A percentile compares a stretch with the other conserved stretches of the same genome.
These are phyloP conservation scores for Caryocar brasiliense DNA, from an alignment of 441 rosid genomes.

Conservation along the genomic window DNA sequence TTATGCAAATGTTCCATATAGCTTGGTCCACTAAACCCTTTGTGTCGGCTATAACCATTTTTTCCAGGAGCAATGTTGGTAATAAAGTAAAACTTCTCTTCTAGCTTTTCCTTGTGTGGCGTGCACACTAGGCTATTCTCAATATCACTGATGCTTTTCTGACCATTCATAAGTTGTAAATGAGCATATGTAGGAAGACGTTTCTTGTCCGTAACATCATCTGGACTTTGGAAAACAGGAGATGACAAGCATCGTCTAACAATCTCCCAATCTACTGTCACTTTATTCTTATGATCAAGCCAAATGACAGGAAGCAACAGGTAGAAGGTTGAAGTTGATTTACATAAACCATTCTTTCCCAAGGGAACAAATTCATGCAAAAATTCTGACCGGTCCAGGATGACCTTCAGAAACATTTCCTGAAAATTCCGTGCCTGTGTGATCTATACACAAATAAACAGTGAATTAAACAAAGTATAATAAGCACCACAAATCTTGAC, in stretches of 20 bases:
- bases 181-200: conserved; percentile 16
- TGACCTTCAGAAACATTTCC: conserved; percentile 72
- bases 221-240: conserved; percentile 53
- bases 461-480: conserved; percentile 7
- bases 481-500: conserved; percentile 4
- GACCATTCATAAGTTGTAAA: conserved; percentile 67
- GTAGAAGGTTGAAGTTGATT: conserved; percentile 53
- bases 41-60: conserved; percentile 41
- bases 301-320: conserved; percentile 69
- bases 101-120: conserved; percentile 45
- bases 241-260: conserved; percentile 68
- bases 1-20: conserved; percentile 37
- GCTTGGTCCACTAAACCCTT: conserved; percentile 28
- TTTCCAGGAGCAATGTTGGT: conserved; percentile 32
- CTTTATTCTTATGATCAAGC: conserved; percentile 17
- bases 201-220: conserved; percentile 19
- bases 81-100: conserved; percentile 53
- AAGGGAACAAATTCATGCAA: conserved; percentile 43
- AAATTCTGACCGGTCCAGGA: conserved; percentile 61
- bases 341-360: conserved; percentile 31
- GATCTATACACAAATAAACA: conserved; percentile 42
- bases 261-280: conserved; percentile 61
- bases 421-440: conserved; percentile 58
- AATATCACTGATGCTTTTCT: conserved; percentile 39
- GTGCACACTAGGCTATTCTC: conserved; percentile 65